These are phyloP conservation scores for Trichophaea hybrida DNA, from an alignment of 2,329 filamentous ascomycete genomes.

Conservation along the genomic window DNA sequence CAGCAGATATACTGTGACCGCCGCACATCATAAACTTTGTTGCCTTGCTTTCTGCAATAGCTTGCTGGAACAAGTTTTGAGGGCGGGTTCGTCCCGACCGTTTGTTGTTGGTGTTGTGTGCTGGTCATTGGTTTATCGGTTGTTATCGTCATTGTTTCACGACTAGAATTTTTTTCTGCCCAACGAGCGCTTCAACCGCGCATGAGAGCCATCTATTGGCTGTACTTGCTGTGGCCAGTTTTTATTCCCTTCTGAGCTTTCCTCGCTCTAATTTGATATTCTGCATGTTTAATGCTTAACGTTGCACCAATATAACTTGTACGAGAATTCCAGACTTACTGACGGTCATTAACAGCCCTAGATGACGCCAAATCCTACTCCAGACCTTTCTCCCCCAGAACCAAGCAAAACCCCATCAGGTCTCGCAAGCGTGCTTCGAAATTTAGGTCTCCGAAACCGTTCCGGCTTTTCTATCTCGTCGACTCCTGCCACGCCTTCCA, in stretches of 20 bases:
- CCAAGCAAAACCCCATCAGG: conserved; percentile 17
- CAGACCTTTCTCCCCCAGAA: conserved; percentile 7
- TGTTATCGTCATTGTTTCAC: background rate
- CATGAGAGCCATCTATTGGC: background rate
- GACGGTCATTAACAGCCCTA: conserved; percentile 1
- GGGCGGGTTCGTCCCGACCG: too few relatives aligned
- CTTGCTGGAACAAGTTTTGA: too few relatives aligned
- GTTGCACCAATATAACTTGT: too few relatives aligned
- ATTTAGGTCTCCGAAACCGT: conserved; percentile 16
- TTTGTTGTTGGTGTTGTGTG: too few relatives aligned
- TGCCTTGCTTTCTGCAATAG: too few relatives aligned
- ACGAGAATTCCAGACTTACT: background rate
- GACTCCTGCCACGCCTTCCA: conserved; percentile 2
- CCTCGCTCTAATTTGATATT: too few relatives aligned
- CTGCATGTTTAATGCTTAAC: too few relatives aligned
- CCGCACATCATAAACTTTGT: too few relatives aligned
- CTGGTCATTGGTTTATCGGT: background rate
- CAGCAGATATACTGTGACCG: too few relatives aligned
- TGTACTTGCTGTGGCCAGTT: background rate
- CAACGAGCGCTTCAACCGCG: background rate
- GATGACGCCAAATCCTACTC: conserved; percentile 4
- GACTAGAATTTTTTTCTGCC: background rate
- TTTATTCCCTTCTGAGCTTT: too few relatives aligned
- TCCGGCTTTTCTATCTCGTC: conserved; percentile 15
- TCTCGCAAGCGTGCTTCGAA: conserved; percentile 19